phyloP scores from a whole-genome alignment of 768 basidiomycete genomes.

The Rhodotorula sphaerocarpa region DNA sequence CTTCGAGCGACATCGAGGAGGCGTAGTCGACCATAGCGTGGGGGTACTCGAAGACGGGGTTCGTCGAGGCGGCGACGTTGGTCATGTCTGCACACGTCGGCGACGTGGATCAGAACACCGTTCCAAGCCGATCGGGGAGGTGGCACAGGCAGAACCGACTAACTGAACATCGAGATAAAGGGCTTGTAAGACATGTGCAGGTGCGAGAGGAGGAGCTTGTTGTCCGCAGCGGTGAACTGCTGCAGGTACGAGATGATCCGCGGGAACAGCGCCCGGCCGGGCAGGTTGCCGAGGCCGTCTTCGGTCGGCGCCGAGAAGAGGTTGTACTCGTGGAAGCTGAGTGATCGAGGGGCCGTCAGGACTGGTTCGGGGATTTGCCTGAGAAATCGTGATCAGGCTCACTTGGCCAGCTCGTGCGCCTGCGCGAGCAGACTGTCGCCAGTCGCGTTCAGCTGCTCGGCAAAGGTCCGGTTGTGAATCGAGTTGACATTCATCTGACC shows the following conservation, averaged over 20 bases:
- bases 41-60: constrained; percentile 11
- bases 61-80: constrained; percentile 43
- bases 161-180: constrained; percentile 69
- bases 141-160: neutral
- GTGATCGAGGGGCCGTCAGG: neutral
- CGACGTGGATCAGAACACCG: neutral
- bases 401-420: constrained; percentile 61
- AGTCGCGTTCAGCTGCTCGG: constrained; percentile 62
- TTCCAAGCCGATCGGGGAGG: neutral
- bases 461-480: constrained; percentile 72
- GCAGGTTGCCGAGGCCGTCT: constrained; percentile 69
- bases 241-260: constrained; percentile 64
- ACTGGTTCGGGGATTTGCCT: neutral
- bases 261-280: constrained; percentile 68
- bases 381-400: neutral
- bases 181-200: constrained; percentile 80
- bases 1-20: constrained; percentile 35
- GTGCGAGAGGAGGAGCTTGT: constrained; percentile 69
- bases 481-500: constrained; percentile 67
- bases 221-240: constrained; percentile 67
- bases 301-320: constrained; percentile 57
- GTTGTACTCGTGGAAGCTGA: constrained; percentile 61
- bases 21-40: constrained; percentile 40
- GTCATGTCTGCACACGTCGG: constrained; percentile 52
- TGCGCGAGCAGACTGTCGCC: constrained; percentile 54